phyloP scores from a whole-genome alignment of 805 yeast species.

The Starmera caribaea region DNA sequence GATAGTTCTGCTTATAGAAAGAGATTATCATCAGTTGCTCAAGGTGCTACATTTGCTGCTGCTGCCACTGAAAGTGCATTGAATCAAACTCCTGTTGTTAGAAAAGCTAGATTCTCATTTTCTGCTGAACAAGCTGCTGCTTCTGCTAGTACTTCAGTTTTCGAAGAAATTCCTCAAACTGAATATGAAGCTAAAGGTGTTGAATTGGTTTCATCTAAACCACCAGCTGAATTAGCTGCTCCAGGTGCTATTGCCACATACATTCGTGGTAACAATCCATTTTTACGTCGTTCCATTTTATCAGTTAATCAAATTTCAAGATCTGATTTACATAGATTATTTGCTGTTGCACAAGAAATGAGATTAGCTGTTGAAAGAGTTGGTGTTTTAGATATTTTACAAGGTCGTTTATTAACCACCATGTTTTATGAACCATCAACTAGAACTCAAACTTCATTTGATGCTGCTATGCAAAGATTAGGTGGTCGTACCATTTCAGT shows the following conservation, averaged over 20 bases:
- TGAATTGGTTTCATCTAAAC: slow-evolving; percentile 63
- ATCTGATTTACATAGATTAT: slow-evolving; percentile 83
- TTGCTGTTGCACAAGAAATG: slow-evolving; percentile 97
- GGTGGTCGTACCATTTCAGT: slow-evolving; percentile 96
- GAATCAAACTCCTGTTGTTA: slow-evolving; percentile 27
- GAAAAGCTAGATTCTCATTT: slow-evolving; percentile 42
- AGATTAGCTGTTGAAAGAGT: slow-evolving; percentile 93
- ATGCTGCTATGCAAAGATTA: slow-evolving; percentile 98
- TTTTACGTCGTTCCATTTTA: slow-evolving; percentile 77
- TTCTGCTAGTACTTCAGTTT: slow-evolving; percentile 9
- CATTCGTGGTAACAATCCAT: slow-evolving; percentile 80
- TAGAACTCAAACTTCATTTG: slow-evolving; percentile 92
- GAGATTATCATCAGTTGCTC: slow-evolving; percentile 17
- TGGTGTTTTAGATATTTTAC: slow-evolving; percentile 85
- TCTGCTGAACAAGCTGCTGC: slow-evolving; percentile 26
- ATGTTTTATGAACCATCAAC: slow-evolving; percentile 98
- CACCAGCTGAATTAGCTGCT: slow-evolving; percentile 63
- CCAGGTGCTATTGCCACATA: slow-evolving; percentile 72
- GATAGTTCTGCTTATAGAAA: slow-evolving; percentile 20
- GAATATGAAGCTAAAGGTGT: slow-evolving; percentile 49
- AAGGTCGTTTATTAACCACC: slow-evolving; percentile 87
- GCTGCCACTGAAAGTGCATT: slow-evolving; percentile 20
- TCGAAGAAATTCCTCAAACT: slow-evolving; percentile 13
- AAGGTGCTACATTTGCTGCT: slow-evolving; percentile 9
- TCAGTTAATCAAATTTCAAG: slow-evolving; percentile 85